These are phyloP conservation scores for Strigomonas culicis DNA, from an alignment of 208 protist species.

Conservation along the genomic window DNA sequence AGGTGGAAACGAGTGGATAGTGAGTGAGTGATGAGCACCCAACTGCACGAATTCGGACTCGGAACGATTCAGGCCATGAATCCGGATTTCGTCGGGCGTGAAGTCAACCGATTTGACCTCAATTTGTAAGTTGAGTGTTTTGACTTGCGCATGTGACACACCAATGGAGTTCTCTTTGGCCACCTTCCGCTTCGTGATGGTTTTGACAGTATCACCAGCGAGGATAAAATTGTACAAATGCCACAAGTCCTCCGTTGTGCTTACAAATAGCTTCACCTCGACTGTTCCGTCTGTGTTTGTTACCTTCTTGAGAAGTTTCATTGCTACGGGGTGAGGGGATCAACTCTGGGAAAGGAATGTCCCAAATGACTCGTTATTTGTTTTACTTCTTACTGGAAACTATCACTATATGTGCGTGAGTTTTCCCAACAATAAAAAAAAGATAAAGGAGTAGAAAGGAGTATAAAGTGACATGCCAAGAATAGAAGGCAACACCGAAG, in stretches of 20 bases:
- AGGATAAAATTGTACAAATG: conserved; percentile 96
- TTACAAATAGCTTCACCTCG: conserved; percentile 85
- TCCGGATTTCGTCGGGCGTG: conserved; percentile 68
- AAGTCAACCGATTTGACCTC: conserved; percentile 62
- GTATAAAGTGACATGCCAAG: too few relatives aligned
- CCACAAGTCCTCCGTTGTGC: conserved; percentile 94
- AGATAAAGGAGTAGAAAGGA: neutral
- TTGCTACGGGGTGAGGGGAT: conserved; percentile 12
- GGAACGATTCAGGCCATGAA: conserved; percentile 83
- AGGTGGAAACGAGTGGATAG: conserved; percentile 78
- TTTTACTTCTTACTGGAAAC: neutral
- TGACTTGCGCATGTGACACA: conserved; percentile 44
- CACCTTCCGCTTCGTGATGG: conserved; percentile 77
- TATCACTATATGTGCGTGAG: neutral
- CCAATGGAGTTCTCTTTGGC: conserved; percentile 52
- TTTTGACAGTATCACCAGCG: conserved; percentile 70
- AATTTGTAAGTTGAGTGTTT: conserved; percentile 50
- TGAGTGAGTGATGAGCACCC: conserved; percentile 92
- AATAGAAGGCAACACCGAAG: too few relatives aligned
- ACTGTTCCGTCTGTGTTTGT: conserved; percentile 72
- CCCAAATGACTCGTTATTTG: neutral
- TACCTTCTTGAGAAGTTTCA: conserved; percentile 59
- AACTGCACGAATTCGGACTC: conserved; percentile 91
- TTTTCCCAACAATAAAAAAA: conserved; percentile 1
- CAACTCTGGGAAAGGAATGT: neutral